These are phyloP conservation scores for Orychophragmus violaceus DNA, from an alignment of 345 rosid genomes.

Conservation along the genomic window DNA sequence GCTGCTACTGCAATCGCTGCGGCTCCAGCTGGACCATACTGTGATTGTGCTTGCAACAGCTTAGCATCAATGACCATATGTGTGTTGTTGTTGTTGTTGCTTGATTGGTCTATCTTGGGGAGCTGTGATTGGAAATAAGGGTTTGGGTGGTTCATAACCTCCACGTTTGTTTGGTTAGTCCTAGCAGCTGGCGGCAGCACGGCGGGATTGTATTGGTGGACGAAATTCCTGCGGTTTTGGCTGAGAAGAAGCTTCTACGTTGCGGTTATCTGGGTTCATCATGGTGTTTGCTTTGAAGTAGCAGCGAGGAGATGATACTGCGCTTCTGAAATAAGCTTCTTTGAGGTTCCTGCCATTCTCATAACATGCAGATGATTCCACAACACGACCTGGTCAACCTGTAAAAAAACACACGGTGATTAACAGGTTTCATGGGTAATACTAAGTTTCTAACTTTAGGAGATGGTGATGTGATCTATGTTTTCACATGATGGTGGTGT, in stretches of 20 bases:
- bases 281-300: conserved; percentile 36
- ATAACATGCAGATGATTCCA: conserved; percentile 47
- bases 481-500: conserved; percentile 63
- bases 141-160: conserved; percentile 28
- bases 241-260: conserved; percentile 20
- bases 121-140: conserved; percentile 49
- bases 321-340: conserved; percentile 47
- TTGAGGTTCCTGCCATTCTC: conserved; percentile 55
- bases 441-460: neutral
- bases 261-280: conserved; percentile 32
- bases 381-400: conserved; percentile 74
- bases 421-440: neutral
- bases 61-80: conserved; percentile 65
- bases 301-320: conserved; percentile 48
- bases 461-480: neutral
- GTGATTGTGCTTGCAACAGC: conserved; percentile 74
- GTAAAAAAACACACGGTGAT: neutral
- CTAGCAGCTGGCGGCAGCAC: neutral
- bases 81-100: conserved; percentile 30
- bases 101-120: conserved; percentile 37
- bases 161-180: neutral
- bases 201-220: neutral
- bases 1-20: conserved; percentile 74
- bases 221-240: conserved; percentile 26
- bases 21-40: conserved; percentile 65